Evolutionary conservation across 208 protist genomes (phyloP).

Genomic region (Tritrichomonas musculus): DNA sequence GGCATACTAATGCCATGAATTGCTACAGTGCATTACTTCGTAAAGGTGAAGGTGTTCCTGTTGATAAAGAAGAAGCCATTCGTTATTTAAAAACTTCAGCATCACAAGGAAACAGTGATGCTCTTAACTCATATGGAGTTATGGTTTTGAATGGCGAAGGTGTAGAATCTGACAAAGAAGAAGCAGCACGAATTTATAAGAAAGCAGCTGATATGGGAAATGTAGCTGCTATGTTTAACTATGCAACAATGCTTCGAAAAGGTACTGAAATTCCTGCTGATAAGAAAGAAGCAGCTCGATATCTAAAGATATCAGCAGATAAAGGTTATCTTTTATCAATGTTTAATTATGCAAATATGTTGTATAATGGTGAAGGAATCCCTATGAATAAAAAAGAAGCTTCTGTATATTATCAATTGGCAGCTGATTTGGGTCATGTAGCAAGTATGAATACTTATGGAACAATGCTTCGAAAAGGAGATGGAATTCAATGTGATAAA

Average conservation of each 20-base stretch:
- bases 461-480: not conserved
- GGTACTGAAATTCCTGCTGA: not conserved
- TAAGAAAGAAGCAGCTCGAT: not conserved
- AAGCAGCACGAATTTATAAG: not conserved
- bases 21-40: not conserved
- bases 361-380: not conserved
- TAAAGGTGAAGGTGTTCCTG: not conserved
- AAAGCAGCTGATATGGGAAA: slow-evolving; percentile 1
- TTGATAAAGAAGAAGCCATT: not conserved
- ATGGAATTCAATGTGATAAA: not conserved
- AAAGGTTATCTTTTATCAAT: not conserved
- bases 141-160: not conserved
- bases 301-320: not conserved
- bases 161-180: not conserved
- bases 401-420: not conserved
- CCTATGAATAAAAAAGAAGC: not conserved
- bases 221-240: not conserved
- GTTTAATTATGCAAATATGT: not conserved
- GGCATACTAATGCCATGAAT: not conserved
- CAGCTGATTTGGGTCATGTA: not conserved
- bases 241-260: not conserved
- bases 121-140: not conserved
- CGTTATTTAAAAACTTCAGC: not conserved
- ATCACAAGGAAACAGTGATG: not conserved
- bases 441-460: not conserved